Base-by-base conservation (phyloP, 140 eudicot species). In the Bidens hawaiensis region DNA sequence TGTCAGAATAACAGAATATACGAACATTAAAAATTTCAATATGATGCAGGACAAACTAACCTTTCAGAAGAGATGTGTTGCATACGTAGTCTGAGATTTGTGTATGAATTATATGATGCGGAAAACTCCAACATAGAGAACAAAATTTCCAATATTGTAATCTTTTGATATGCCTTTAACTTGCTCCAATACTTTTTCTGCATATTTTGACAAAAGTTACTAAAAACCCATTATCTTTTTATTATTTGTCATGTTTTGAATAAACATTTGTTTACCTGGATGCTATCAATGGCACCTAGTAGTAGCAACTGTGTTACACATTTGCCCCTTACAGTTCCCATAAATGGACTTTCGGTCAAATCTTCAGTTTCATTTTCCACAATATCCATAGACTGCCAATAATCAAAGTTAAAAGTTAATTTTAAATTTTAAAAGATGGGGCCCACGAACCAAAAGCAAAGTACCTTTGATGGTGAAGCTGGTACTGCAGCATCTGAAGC, bases 101-200 rank as follows among this genome's bases (percentile, higher is more conserved):
- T 59, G 78, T 78, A 93, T 3, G 99, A 88, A 60, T 93, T 93
- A 84, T 93, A 93, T 14, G 99, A 88, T 53, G 99, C 85, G 57
- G 99, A 90, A 81, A 93, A 93, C 76, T 93, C 99, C 62, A 93
- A 64, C 56, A 79, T 76, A 6, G 99, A 88, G 75, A 88, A 80
- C 75, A 88, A 82, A 47, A 88, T 88, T 61, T 93, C 99, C 94
- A 93, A 81, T 19, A 93, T 52, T 48, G 85, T 65, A 21, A 88
- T 80, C 84, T 85, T 88, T 59, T 93, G 99, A 41, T 77, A 67
- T 12, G 94, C 76, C 54, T 77, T 88, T 76, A 93, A 70, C 87
- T 77, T 88, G 79, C 71, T 70, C 99, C 99, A 93, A 75, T 80
- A 93, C 67, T 81, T 93, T 66, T 91, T 91, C 98, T 91, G 87